Evolutionary conservation across 371 early-diverging fungal genomes (phyloP).

Genomic region (Actinomortierella ambigua): DNA sequence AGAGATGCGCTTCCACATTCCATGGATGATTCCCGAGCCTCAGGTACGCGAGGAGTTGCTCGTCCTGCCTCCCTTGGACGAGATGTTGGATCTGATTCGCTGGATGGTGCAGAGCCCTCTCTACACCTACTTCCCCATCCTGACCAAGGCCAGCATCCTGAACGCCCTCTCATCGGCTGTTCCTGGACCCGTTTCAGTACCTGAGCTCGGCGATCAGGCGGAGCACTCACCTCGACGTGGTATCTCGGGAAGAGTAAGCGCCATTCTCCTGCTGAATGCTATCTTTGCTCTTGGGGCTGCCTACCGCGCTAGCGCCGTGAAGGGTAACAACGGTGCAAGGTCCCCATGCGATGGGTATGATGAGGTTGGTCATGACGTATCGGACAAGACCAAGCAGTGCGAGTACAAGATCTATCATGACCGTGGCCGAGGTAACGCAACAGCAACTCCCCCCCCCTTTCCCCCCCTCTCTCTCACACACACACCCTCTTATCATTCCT

Average conservation of each 20-base stretch:
- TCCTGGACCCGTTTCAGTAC: conserved; percentile 6
- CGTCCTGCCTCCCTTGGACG: conserved; percentile 25
- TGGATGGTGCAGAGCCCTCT: conserved; percentile 46
- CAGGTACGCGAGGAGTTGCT: conserved; percentile 29
- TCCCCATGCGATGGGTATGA: too few relatives aligned
- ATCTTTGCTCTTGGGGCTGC: conserved; percentile 46
- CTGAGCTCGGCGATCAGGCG: not conserved
- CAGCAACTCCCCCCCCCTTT: too few relatives aligned
- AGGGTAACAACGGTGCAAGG: conserved; percentile 8
- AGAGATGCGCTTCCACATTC: conserved; percentile 42
- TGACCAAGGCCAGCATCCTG: conserved; percentile 37
- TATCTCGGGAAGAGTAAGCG: conserved; percentile 42
- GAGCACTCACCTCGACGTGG: conserved; percentile 16
- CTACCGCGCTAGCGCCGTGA: conserved; percentile 39
- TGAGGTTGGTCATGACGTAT: too few relatives aligned
- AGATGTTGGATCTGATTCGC: conserved; percentile 31
- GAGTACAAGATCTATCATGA: conserved; percentile 5
- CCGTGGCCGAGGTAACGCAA: conserved; percentile 35
- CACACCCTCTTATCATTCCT: too few relatives aligned
- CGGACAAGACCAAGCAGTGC: too few relatives aligned
- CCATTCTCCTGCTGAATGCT: conserved; percentile 37
- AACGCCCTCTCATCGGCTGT: conserved; percentile 31
- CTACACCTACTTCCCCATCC: conserved; percentile 35
- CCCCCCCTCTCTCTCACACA: too few relatives aligned
- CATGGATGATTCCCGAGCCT: conserved; percentile 44